These are phyloP conservation scores for Hebeloma cylindrosporum DNA, from an alignment of 768 basidiomycete genomes.

Conservation along the genomic window DNA sequence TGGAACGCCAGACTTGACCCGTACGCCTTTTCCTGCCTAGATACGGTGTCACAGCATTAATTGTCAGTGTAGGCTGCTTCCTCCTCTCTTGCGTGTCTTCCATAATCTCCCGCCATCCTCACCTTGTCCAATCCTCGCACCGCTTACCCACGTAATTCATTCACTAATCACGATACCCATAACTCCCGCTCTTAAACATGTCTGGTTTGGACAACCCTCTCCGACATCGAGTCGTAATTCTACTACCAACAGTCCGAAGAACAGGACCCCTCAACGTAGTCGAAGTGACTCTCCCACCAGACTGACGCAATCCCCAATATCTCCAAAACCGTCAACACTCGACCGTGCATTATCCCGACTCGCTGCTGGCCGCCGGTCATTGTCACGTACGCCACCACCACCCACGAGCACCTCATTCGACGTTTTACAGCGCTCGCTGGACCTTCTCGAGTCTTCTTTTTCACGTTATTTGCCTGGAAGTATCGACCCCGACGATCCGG, in stretches of 20 bases:
- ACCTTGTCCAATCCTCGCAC: slow-evolving; percentile 63
- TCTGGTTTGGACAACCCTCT: slow-evolving; percentile 60
- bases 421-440: slow-evolving; percentile 62
- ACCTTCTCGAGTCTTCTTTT: slow-evolving; percentile 62
- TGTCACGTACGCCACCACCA: slow-evolving; percentile 50
- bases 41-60: neutral
- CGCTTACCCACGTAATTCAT: slow-evolving; percentile 82
- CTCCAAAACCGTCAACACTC: slow-evolving; percentile 45
- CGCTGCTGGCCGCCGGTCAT: slow-evolving; percentile 49
- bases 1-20: slow-evolving; percentile 75
- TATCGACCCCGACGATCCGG: slow-evolving; percentile 61
- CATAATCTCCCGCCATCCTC: slow-evolving; percentile 61
- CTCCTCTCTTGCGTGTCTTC: slow-evolving; percentile 71
- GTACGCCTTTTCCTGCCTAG: slow-evolving; percentile 39
- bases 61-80: slow-evolving; percentile 61
- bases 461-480: slow-evolving; percentile 66
- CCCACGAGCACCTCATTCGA: slow-evolving; percentile 37
- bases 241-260: slow-evolving; percentile 36
- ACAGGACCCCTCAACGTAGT: slow-evolving; percentile 35
- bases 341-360: slow-evolving; percentile 61
- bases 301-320: slow-evolving; percentile 26
- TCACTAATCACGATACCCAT: slow-evolving; percentile 79
- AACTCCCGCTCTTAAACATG: slow-evolving; percentile 46
- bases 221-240: slow-evolving; percentile 34
- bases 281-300: slow-evolving; percentile 41